phyloP scores from a whole-genome alignment of 345 rosid species.

The Heritiera littoralis region DNA sequence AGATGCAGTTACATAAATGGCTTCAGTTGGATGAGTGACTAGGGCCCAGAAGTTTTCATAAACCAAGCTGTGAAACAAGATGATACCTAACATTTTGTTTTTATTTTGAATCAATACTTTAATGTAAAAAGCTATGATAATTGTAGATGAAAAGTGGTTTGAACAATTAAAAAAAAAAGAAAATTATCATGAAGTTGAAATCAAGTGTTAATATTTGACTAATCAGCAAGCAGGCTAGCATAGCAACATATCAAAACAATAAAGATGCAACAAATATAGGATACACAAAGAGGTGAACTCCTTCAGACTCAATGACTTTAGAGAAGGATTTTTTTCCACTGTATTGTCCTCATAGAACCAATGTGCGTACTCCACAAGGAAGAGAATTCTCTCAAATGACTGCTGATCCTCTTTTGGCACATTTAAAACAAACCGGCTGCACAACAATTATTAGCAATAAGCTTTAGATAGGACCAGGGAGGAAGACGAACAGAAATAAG shows the following conservation, averaged over 20 bases:
- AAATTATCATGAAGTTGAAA: neutral
- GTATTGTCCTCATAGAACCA: conserved; percentile 98
- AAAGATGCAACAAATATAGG: conserved; percentile 32
- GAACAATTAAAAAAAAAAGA: neutral
- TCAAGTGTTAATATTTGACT: conserved; percentile 6
- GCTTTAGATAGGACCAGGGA: conserved; percentile 13
- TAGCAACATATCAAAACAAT: neutral
- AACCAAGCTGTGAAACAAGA: neutral
- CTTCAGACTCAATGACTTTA: conserved; percentile 82
- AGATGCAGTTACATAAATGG: neutral
- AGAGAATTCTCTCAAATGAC: conserved; percentile 94
- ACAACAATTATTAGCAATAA: conserved; percentile 8
- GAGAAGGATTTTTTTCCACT: conserved; percentile 85
- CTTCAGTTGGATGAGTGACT: neutral
- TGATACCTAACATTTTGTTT: neutral
- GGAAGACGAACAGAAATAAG: neutral
- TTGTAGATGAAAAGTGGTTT: neutral
- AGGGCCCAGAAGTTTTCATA: neutral
- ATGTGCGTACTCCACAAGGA: conserved; percentile 95
- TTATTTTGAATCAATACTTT: neutral
- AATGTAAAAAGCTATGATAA: neutral
- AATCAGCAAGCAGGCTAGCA: neutral
- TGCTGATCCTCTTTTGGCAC: conserved; percentile 98
- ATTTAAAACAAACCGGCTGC: conserved; percentile 96
- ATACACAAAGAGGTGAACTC: conserved; percentile 93